Percentiles rank a stretch among this genome's conserved stretches.
Conservation (phyloP, 495 filamentous ascomycete species). For the Podospora conica region DNA sequence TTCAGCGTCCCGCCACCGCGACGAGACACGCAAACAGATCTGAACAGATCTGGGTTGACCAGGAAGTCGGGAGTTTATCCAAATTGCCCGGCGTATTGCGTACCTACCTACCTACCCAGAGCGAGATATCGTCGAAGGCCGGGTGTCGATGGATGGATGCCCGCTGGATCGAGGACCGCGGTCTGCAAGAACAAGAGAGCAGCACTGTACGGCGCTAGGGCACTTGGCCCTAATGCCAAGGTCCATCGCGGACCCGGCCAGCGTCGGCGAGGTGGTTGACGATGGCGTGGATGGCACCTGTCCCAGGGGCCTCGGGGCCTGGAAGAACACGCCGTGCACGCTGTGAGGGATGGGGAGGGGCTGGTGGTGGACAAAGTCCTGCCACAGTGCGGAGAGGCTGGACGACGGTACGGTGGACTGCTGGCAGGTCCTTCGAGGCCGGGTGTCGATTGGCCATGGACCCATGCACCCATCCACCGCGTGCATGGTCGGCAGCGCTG, state of each 20-base stretch:
- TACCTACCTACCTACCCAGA: background rate
- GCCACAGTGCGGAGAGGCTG: conserved; percentile 29
- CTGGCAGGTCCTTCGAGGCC: conserved; percentile 6
- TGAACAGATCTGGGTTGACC: background rate
- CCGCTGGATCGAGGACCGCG: background rate
- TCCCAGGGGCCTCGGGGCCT: background rate
- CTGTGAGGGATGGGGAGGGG: conserved; percentile 22
- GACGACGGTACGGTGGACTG: conserved; percentile 12
- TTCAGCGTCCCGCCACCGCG: background rate
- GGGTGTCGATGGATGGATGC: background rate
- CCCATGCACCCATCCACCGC: conserved; percentile 24
- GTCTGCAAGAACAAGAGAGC: background rate
- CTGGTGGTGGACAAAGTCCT: conserved; percentile 20
- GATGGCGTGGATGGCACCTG: background rate
- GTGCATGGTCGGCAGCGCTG: conserved; percentile 14
- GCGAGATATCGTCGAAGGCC: too few relatives aligned
- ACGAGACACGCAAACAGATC: background rate
- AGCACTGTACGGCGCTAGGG: background rate
- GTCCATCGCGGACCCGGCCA: too few relatives aligned
- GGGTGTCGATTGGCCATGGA: conserved; percentile 21
- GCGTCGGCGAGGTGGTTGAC: background rate
- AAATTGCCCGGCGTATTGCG: background rate
- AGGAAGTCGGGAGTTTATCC: conserved; percentile 4
- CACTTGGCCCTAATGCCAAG: background rate
- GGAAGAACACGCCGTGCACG: background rate